Percentiles rank a stretch among this genome's conserved stretches.
Conservation (phyloP, 305 asterid genomes). For the Rubia tinctorum region DNA sequence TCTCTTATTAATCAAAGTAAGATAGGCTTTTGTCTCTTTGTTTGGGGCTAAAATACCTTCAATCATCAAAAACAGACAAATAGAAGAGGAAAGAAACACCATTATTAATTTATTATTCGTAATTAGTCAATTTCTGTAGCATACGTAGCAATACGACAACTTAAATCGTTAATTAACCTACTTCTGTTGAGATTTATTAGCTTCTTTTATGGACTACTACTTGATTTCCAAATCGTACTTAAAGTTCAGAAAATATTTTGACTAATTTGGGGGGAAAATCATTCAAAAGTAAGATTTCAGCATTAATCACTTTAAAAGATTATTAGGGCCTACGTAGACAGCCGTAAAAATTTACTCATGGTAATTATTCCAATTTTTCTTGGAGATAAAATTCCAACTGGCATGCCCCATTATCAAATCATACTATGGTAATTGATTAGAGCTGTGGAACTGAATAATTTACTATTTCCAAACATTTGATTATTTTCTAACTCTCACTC, state of each 20-base stretch:
- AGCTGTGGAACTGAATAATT: no score
- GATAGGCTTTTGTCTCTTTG: not conserved
- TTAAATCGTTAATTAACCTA: conserved; percentile 4
- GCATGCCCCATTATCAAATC: no score
- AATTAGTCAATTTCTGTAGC: not conserved
- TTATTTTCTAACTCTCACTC: no score
- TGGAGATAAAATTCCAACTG: not conserved
- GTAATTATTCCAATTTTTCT: not conserved
- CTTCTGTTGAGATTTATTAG: not conserved
- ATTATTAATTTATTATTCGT: not conserved
- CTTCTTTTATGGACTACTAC: not conserved
- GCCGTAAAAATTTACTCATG: not conserved
- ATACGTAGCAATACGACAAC: conserved; percentile 5
- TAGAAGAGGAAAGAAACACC: no score
- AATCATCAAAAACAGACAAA: conserved; percentile 11
- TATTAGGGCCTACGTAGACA: conserved; percentile 15
- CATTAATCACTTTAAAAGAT: conserved; percentile 11
- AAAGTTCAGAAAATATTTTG: conserved; percentile 10
- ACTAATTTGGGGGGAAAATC: not conserved
- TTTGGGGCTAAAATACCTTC: conserved; percentile 4
- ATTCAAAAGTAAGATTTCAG: not conserved
- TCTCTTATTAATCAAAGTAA: no score
- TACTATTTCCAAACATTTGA: no score
- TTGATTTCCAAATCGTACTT: conserved; percentile 7
- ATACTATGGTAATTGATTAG: not conserved